Evolutionary conservation across 1,139 yeast genomes (phyloP), one percentile per base, ranked within the genome.

Genomic region (Starmera stellimalicola): DNA sequence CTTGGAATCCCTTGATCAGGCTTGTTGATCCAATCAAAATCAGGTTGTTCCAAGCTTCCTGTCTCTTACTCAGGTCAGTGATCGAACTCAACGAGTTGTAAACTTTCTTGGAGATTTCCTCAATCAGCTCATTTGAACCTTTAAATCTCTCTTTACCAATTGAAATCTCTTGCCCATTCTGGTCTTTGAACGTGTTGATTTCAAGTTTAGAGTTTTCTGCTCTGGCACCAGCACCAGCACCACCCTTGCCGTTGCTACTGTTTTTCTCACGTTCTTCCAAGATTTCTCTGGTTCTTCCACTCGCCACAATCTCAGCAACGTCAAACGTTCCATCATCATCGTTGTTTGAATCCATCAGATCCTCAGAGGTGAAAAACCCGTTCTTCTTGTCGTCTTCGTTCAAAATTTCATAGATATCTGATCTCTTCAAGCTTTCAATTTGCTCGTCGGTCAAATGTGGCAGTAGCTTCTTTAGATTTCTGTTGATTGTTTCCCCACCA

Each of bases 111-210:
- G 81, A 68, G 16, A 88, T 64, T 18, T 55, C 50, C 6, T 61
- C 63, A 28, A 88, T 65, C 34, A 91, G 64, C 23, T 58, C 63
- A 32, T 69, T 73, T 22, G 81, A 63, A 1, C 95, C 96, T 50
- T 73, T 78, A 58, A 91, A 91, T 45, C 98, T 67, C 57, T 87
- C 95, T 41, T 77, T 81, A 6, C 97, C 97, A 8, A 91, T 76
- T 17, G 63, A 63, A 14, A 82, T 52, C 35, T 62, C 62, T 33
- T 69, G 63, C 2, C 81, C 78, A 9, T 69, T 54, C 9, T 59
- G 58, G 53, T 81, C 94, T 20, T 63, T 55, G 51, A 87, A 88
- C 7, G 63, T 56, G 53, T 85, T 88, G 18, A 62, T 66, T 51
- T 79, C 88, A 38, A 77, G 53, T 51, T 78, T 80, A 24, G 69